A percentile compares a stretch with the other conserved stretches of the same genome.
These are phyloP conservation scores for Colletotrichum scovillei DNA, from an alignment of 2,329 filamentous ascomycete genomes.

Conservation along the genomic window DNA sequence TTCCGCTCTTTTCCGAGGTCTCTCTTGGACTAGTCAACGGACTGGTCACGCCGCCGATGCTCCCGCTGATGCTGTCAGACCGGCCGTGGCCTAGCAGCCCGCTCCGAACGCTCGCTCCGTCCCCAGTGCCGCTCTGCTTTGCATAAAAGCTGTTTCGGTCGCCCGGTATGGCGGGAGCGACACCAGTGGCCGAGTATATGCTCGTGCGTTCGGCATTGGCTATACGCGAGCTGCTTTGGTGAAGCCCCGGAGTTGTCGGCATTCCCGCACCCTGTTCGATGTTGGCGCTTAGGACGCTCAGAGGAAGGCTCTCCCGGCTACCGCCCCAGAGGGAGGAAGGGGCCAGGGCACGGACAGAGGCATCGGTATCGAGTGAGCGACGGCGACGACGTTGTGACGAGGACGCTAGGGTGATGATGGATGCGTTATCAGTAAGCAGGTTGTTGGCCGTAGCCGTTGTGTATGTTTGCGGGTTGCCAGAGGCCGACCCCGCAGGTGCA, in stretches of 20 bases:
- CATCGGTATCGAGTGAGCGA: constrained; percentile 86
- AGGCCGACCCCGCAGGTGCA: constrained; percentile 57
- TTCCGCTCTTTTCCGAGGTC: constrained; percentile 40
- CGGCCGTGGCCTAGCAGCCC: constrained; percentile 80
- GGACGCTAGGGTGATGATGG: constrained; percentile 85
- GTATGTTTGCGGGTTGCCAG: constrained; percentile 76
- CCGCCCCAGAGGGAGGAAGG: constrained; percentile 86
- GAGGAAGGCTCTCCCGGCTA: constrained; percentile 81
- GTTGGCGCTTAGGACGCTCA: constrained; percentile 82
- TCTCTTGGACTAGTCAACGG: constrained; percentile 71
- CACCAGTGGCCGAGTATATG: constrained; percentile 82
- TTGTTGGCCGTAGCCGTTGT: constrained; percentile 84
- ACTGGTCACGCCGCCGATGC: constrained; percentile 72
- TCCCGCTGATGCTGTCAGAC: constrained; percentile 85
- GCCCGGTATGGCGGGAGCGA: constrained; percentile 72
- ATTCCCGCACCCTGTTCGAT: constrained; percentile 61
- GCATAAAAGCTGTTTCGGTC: constrained; percentile 88
- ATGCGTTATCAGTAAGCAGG: constrained; percentile 85
- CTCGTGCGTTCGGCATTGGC: constrained; percentile 73
- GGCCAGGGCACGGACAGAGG: constrained; percentile 85
- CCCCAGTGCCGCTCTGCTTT: constrained; percentile 66
- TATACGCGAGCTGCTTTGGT: constrained; percentile 56
- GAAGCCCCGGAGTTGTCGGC: constrained; percentile 61
- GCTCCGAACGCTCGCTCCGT: constrained; percentile 83
- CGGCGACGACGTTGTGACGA: constrained; percentile 82